Evolutionary conservation across 2,329 filamentous ascomycete genomes (phyloP).

Genomic region (Plenodomus biglobosus): DNA sequence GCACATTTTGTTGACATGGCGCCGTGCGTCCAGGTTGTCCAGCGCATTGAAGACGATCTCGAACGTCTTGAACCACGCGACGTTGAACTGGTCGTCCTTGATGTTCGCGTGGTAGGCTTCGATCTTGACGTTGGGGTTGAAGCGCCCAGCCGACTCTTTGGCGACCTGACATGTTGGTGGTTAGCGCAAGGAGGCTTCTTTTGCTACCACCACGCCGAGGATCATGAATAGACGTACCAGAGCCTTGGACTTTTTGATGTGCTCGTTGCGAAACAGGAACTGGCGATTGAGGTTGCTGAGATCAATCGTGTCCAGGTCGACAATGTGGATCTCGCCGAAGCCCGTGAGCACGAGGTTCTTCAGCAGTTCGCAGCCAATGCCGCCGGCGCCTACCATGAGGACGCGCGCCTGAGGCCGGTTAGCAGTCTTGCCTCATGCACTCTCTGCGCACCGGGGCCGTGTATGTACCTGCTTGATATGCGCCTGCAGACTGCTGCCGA

Average conservation of each 20-base stretch:
- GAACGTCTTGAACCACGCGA: conserved; percentile 85
- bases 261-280: conserved; percentile 93
- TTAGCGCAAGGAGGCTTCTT: conserved; percentile 20
- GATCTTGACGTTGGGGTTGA: conserved; percentile 86
- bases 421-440: conserved; percentile 19
- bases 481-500: conserved; percentile 61
- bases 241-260: conserved; percentile 97
- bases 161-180: conserved; percentile 68
- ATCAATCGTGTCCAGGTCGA: conserved; percentile 98
- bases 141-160: conserved; percentile 84
- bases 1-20: conserved; percentile 98
- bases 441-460: conserved; percentile 5
- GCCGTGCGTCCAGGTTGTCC: conserved; percentile 89
- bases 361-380: conserved; percentile 94
- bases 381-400: conserved; percentile 92
- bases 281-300: conserved; percentile 96
- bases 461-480: conserved; percentile 68
- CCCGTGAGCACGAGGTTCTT: conserved; percentile 93
- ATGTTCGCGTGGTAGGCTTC: conserved; percentile 93
- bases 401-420: conserved; percentile 68
- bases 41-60: conserved; percentile 92
- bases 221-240: conserved; percentile 58
- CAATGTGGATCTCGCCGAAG: conserved; percentile 90
- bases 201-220: not conserved
- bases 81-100: conserved; percentile 82